Base-by-base conservation (phyloP, 2,329 filamentous ascomycete species). In the Helotiales sp. region DNA sequence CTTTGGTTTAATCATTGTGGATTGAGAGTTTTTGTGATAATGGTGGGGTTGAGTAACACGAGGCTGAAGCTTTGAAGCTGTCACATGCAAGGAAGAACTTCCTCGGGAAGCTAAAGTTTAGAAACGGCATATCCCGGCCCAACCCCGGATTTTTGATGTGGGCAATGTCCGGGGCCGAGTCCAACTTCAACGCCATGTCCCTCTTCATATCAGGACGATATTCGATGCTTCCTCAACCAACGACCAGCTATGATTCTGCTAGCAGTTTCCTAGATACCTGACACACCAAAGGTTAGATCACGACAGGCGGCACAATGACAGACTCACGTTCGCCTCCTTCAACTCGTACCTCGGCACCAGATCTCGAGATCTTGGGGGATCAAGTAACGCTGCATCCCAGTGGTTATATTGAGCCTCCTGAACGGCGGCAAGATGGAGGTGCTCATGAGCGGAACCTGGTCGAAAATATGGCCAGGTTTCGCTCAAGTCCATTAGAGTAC, bases 401-500 rank as follows among this genome's bases (percentile, higher is more conserved):
- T 64, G 88, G 87, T 59, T 89, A 83, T 68, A 78, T 87, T 57
- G 82, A 84, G 69, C 76, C 79, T 25, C 68, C 71, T 2, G 63
- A 67, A 33, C 68, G 70, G 22, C 71, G 70, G 40, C 70, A 78
- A 59, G 77, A 80, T 61, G 79, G 76, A 42, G 79, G 76, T 38
- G 84, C 79, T 52, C 82, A 82, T 60, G 89, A 92, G 66, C 82
- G 87, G 70, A 86, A 86, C 19, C 76, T 93, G 65, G 86, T 93
- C 77, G 86, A 88, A 72, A 86, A 93, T 70, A 95, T 95, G 81
- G 89, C 90, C 49, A 89, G 92, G 46, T 97, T 98, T 73, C 87
- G 93, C 57, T 79, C 82, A 38, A 83, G 86, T 62, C 85, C 85
- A 29, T 74, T 88, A 15, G 83, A 85, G 79, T 84, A 74, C 50